phyloP scores from a whole-genome alignment of 2,329 filamentous ascomycete genomes.

The Apiospora rasikravindrae region DNA sequence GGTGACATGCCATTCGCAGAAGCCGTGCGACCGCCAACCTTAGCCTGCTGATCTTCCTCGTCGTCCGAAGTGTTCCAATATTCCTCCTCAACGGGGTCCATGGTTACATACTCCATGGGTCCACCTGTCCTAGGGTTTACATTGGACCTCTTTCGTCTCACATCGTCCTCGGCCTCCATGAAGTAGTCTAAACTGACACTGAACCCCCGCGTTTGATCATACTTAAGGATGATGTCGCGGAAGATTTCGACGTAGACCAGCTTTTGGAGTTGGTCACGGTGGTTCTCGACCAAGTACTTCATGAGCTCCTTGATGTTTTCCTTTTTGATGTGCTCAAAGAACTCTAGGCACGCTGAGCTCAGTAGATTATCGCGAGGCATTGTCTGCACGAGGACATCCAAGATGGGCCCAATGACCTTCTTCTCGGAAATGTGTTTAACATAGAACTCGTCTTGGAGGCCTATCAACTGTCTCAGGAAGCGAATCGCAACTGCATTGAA shows the following conservation, averaged over 20 bases:
- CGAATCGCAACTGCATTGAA: slow-evolving; percentile 75
- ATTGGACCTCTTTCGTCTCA: slow-evolving; percentile 45
- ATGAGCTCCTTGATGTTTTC: slow-evolving; percentile 83
- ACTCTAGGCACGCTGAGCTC: slow-evolving; percentile 90
- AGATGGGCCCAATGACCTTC: slow-evolving; percentile 80
- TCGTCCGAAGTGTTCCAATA: slow-evolving; percentile 94
- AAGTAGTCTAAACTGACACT: slow-evolving; percentile 72
- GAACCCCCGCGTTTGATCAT: slow-evolving; percentile 78
- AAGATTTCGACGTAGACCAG: slow-evolving; percentile 90
- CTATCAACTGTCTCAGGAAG: slow-evolving; percentile 87
- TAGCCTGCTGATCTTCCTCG: slow-evolving; percentile 67
- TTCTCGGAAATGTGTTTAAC: slow-evolving; percentile 83
- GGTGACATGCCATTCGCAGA: slow-evolving; percentile 68
- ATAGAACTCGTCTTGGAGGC: slow-evolving; percentile 90
- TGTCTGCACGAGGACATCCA: slow-evolving; percentile 82
- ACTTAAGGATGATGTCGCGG: slow-evolving; percentile 73
- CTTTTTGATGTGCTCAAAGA: slow-evolving; percentile 89
- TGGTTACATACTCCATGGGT: slow-evolving; percentile 70
- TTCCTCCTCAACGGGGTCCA: slow-evolving; percentile 86
- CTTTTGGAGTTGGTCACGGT: slow-evolving; percentile 75
- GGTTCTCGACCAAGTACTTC: slow-evolving; percentile 82
- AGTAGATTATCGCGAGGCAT: slow-evolving; percentile 92
- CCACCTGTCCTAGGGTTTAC: slow-evolving; percentile 61
- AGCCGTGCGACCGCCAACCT: slow-evolving; percentile 38
- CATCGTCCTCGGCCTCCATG: slow-evolving; percentile 70